These are phyloP conservation scores for Diplodia mutila DNA, from an alignment of 2,329 filamentous ascomycete species.

Conservation along the genomic window DNA sequence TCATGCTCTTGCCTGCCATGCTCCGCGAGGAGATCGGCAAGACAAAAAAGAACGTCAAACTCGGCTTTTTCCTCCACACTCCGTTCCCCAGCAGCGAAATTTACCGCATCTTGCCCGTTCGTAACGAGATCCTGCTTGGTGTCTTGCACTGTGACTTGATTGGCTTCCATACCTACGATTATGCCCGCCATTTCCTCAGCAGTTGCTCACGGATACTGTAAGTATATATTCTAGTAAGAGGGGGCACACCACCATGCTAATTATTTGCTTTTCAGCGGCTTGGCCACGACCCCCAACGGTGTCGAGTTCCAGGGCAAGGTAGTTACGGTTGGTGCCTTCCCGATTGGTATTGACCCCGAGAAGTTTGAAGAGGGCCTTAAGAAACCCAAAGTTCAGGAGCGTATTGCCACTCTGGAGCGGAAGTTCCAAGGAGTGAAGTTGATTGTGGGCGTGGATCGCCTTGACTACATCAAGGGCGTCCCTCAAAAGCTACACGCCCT, in stretches of 20 bases:
- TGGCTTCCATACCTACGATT: slow-evolving; percentile 98
- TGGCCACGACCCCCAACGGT: slow-evolving; percentile 85
- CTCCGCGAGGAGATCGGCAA: slow-evolving; percentile 84
- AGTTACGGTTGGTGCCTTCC: slow-evolving; percentile 91
- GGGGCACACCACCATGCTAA: neutral
- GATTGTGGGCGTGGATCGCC: slow-evolving; percentile 92
- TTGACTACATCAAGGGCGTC: slow-evolving; percentile 99
- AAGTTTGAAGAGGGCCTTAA: slow-evolving; percentile 91
- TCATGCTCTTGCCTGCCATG: slow-evolving; percentile 97
- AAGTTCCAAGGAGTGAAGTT: slow-evolving; percentile 97
- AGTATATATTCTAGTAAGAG: slow-evolving; percentile 35
- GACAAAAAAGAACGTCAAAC: slow-evolving; percentile 88
- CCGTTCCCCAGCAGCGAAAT: slow-evolving; percentile 97
- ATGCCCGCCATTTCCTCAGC: slow-evolving; percentile 95
- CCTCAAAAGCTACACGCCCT: slow-evolving; percentile 96
- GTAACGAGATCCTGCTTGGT: slow-evolving; percentile 83
- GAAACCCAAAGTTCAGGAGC: slow-evolving; percentile 82
- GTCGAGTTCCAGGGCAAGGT: slow-evolving; percentile 89
- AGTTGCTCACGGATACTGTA: slow-evolving; percentile 92
- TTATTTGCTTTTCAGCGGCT: slow-evolving; percentile 50
- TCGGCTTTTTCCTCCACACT: slow-evolving; percentile 97
- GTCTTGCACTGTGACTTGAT: slow-evolving; percentile 93
- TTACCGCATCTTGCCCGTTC: slow-evolving; percentile 90
- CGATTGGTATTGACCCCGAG: slow-evolving; percentile 96
- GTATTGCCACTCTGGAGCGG: slow-evolving; percentile 79